These are phyloP conservation scores for Lepidopterella palustris DNA, from an alignment of 495 filamentous ascomycete species.

Conservation along the genomic window DNA sequence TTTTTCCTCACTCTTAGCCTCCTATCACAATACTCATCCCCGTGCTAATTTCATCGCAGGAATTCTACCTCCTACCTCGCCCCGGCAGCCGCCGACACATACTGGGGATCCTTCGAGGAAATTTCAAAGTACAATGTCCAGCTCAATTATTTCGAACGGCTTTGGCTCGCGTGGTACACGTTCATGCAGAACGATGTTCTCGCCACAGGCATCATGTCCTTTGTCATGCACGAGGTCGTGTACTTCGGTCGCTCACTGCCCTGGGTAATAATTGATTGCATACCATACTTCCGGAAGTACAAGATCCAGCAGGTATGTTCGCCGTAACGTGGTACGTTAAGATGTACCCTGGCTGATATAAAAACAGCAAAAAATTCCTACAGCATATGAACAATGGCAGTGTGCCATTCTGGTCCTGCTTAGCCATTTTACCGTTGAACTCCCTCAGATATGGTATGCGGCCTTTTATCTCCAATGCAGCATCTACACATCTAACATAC, in stretches of 20 bases:
- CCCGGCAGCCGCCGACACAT: slow-evolving; percentile 36
- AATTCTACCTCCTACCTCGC: slow-evolving; percentile 17
- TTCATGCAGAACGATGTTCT: slow-evolving; percentile 97
- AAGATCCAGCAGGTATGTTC: slow-evolving; percentile 81
- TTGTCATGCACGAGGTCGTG: slow-evolving; percentile 85
- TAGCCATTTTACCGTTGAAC: slow-evolving; percentile 91
- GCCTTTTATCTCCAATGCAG: neutral
- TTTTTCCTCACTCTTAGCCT: neutral
- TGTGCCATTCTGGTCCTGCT: slow-evolving; percentile 88
- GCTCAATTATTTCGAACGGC: slow-evolving; percentile 72
- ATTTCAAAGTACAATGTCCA: slow-evolving; percentile 82
- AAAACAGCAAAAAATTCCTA: slow-evolving; percentile 77
- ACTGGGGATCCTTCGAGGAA: slow-evolving; percentile 78
- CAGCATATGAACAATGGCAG: slow-evolving; percentile 82
- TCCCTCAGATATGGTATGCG: slow-evolving; percentile 87
- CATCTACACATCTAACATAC: neutral
- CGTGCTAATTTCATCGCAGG: slow-evolving; percentile 5
- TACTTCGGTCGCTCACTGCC: slow-evolving; percentile 92
- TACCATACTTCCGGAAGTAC: slow-evolving; percentile 82
- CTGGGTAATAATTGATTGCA: slow-evolving; percentile 86
- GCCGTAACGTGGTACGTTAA: neutral
- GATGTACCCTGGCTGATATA: slow-evolving; percentile 9
- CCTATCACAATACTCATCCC: neutral
- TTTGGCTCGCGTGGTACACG: slow-evolving; percentile 97
- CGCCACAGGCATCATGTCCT: slow-evolving; percentile 94